Evolutionary conservation across 2,329 filamentous ascomycete genomes (phyloP).

Genomic region (Claviceps capensis): DNA sequence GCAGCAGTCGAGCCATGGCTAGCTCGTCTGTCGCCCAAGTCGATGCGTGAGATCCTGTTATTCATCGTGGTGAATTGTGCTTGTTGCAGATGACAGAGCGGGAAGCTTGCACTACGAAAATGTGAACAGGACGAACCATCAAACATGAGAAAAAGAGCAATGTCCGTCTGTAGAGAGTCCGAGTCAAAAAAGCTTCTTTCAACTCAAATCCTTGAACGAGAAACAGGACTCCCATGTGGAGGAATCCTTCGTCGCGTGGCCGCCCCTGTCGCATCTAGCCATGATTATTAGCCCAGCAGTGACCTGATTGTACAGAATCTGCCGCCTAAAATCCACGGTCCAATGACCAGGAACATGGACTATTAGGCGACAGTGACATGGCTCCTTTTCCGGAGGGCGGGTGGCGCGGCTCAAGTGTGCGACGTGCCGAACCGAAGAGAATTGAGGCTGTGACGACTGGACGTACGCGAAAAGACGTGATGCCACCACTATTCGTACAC

Average conservation of each 20-base stretch:
- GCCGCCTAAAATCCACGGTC: neutral
- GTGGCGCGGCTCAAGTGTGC: neutral
- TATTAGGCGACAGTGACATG: neutral
- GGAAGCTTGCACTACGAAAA: slow-evolving; percentile 4
- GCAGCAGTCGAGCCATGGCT: neutral
- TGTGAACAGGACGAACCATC: neutral
- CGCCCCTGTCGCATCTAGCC: slow-evolving; percentile 1
- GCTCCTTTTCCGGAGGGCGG: neutral
- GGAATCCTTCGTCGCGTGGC: neutral
- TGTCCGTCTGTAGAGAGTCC: slow-evolving; percentile 2
- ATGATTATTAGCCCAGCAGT: neutral
- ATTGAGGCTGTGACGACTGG: neutral
- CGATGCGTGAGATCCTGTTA: neutral
- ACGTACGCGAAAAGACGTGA: neutral
- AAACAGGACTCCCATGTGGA: neutral
- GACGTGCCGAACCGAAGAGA: neutral
- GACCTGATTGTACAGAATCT: neutral
- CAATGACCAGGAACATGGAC: neutral
- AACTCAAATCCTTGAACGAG: neutral
- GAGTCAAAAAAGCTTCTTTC: slow-evolving; percentile 9
- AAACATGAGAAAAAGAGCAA: neutral
- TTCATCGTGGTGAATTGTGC: neutral
- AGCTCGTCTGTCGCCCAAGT: neutral
- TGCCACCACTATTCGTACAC: too few relatives aligned
- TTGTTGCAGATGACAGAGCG: slow-evolving; percentile 6